phyloP scores from a whole-genome alignment of 352 stramenopile species.

The Phytophthora sojae region DNA sequence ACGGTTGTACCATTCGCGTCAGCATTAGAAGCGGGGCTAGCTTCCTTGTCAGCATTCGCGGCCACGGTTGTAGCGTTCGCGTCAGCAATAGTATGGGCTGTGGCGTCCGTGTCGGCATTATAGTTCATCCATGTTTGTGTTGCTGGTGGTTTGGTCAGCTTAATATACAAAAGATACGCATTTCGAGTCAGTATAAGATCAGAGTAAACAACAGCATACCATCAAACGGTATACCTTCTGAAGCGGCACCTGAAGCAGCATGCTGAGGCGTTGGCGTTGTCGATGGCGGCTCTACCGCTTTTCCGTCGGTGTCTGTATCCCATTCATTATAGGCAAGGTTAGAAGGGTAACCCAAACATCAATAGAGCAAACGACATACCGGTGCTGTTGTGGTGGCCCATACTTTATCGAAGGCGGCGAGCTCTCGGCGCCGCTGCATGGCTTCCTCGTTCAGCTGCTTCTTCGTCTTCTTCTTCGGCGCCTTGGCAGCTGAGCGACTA shows the following conservation, averaged over 20 bases:
- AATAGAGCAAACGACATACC: not conserved
- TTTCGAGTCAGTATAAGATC: not conserved
- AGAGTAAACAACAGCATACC: not conserved
- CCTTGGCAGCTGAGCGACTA: not conserved
- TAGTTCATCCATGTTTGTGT: too few relatives aligned
- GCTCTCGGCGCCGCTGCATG: not conserved
- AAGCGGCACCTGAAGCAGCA: too few relatives aligned
- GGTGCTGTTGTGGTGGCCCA: slow-evolving; percentile 3
- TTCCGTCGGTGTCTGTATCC: not conserved
- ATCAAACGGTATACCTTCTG: not conserved
- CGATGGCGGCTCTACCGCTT: not conserved
- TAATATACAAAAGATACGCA: not conserved
- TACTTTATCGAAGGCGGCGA: slow-evolving; percentile 13
- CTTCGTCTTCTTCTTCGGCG: slow-evolving; percentile 1
- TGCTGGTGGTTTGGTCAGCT: not conserved
- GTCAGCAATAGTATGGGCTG: not conserved
- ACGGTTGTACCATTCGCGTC: too few relatives aligned
- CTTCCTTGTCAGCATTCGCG: too few relatives aligned
- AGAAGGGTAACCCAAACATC: too few relatives aligned
- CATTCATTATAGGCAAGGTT: not conserved
- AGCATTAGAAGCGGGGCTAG: too few relatives aligned
- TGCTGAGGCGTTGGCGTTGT: not conserved
- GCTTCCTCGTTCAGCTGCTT: slow-evolving; percentile 7
- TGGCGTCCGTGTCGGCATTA: slow-evolving; percentile 4
- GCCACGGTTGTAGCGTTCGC: too few relatives aligned